Conservation (phyloP, 352 stramenopile species). For the Phytophthora pluvialis region DNA sequence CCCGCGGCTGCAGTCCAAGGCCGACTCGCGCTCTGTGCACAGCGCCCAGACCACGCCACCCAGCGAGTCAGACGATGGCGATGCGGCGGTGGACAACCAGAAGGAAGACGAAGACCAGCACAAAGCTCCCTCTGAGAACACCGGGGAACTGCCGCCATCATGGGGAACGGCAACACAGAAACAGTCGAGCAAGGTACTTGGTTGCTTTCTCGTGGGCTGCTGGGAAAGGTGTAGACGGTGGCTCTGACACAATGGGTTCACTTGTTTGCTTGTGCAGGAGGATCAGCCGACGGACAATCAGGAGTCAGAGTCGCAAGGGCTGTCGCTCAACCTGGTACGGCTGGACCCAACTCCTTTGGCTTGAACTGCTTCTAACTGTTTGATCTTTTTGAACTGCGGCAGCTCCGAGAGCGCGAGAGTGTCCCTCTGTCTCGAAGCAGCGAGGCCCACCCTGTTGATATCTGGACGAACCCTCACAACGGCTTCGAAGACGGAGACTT, state of each 20-base stretch:
- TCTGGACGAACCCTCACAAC: constrained; percentile 43
- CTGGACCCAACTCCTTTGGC: background rate
- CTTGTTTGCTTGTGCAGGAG: constrained; percentile 25
- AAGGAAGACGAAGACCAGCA: constrained; percentile 34
- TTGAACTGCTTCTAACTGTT: constrained; percentile 10
- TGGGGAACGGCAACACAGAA: constrained; percentile 24
- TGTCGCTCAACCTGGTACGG: constrained; percentile 38
- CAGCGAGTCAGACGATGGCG: constrained; percentile 35
- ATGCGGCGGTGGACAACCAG: constrained; percentile 47
- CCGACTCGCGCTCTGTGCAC: constrained; percentile 33
- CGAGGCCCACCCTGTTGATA: constrained; percentile 26
- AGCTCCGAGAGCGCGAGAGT: constrained; percentile 20
- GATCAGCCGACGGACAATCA: constrained; percentile 36
- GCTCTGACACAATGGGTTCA: constrained; percentile 14
- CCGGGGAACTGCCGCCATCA: constrained; percentile 13
- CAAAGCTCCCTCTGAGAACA: constrained; percentile 25
- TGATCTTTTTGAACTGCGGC: constrained; percentile 2
- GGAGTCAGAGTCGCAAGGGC: constrained; percentile 23
- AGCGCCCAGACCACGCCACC: constrained; percentile 31
- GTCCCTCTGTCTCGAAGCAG: constrained; percentile 10
- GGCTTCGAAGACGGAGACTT: constrained; percentile 35
- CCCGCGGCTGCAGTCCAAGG: constrained; percentile 26
- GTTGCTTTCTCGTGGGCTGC: background rate
- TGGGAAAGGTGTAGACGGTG: constrained; percentile 7
- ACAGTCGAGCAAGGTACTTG: constrained; percentile 34